Base-by-base conservation (phyloP, 2,329 filamentous ascomycete species). In the Cladosporium phlei region DNA sequence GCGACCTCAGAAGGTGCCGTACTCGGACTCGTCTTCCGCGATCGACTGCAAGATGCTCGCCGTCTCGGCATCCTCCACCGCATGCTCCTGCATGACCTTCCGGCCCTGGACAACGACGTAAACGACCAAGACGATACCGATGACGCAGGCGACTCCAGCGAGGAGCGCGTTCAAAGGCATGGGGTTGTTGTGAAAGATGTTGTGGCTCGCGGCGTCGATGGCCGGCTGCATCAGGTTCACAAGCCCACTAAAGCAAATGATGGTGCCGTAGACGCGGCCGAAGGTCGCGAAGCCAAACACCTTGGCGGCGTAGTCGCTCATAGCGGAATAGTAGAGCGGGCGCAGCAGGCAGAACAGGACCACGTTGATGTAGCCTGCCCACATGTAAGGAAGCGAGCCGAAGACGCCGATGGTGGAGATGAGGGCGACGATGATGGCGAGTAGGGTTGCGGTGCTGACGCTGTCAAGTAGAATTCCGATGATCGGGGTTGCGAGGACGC, bases 241-340 rank as follows among this genome's bases (percentile, higher is more conserved):
- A 1, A 95, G 64, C 0, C 90, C 89, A 1, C 87, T 83, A 3
- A 93, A 69, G 67, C 86, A 93, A 58, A 95, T 94, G 55, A 94
- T 86, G 21, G 88, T 77, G 17, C 89, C 89, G 66, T 95, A 95
- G 16, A 95, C 88, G 42, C 86, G 93, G 33, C 89, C 90, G 57
- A 95, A 95, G 0, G 88, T 95, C 51, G 83, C 77, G 69, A 95
- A 95, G n/a, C 89, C 89, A 64, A 95, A 95, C 29, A 95, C 88
- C 68, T 95, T 95, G 48, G 88, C 88, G 9, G 82, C 80, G 63
- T 94, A 95, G 68, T 95, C 89, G 35, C 57, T 59, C 53, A 95
- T 86, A 10, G 88, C 82, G 0, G 88, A 91, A 69, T 95, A 95
- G 67, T 94, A 95, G 24, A 95, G 82, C 0, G 89, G 89, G 0